Conservation (phyloP, 768 basidiomycete genomes). For the Krasilnikovozyma curviuscula region DNA sequence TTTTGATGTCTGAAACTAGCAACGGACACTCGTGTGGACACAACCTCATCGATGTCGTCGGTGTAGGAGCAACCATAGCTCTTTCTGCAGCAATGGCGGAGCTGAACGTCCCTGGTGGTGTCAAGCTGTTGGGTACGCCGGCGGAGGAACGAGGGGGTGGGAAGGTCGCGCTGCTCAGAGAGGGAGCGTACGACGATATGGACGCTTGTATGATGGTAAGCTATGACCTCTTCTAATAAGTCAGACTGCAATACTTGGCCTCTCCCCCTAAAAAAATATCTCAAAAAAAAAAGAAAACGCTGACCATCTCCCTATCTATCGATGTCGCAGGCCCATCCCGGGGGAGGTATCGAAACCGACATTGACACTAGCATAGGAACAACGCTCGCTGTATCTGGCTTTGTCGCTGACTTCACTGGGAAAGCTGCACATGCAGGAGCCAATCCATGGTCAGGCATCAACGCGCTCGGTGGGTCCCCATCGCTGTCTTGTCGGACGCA, state of each 20-base stretch:
- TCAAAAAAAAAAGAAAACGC: no score
- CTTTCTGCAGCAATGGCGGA: conserved; percentile 9
- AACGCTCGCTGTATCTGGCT: conserved; percentile 13
- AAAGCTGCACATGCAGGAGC: conserved; percentile 20
- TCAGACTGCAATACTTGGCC: no score
- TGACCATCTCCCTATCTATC: neutral
- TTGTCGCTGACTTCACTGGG: conserved; percentile 16
- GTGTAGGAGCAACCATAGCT: conserved; percentile 5
- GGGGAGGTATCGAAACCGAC: neutral
- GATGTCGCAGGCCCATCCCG: conserved; percentile 10
- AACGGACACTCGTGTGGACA: conserved; percentile 34
- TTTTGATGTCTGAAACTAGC: no score
- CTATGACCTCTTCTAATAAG: no score
- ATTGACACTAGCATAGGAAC: neutral
- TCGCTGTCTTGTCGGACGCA: no score
- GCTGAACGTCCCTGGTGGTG: conserved; percentile 14
- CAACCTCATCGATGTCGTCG: conserved; percentile 9
- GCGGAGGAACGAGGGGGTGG: conserved; percentile 65
- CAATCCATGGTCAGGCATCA: conserved; percentile 17
- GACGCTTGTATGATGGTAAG: conserved; percentile 22
- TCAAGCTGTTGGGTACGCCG: conserved; percentile 14
- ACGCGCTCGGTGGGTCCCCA: conserved; percentile 18
- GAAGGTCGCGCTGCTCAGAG: conserved; percentile 48
- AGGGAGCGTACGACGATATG: conserved; percentile 57
- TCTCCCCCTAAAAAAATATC: no score